These are phyloP conservation scores for Sarocladium brachiariae DNA, from an alignment of 2,329 filamentous ascomycete genomes.

Conservation along the genomic window DNA sequence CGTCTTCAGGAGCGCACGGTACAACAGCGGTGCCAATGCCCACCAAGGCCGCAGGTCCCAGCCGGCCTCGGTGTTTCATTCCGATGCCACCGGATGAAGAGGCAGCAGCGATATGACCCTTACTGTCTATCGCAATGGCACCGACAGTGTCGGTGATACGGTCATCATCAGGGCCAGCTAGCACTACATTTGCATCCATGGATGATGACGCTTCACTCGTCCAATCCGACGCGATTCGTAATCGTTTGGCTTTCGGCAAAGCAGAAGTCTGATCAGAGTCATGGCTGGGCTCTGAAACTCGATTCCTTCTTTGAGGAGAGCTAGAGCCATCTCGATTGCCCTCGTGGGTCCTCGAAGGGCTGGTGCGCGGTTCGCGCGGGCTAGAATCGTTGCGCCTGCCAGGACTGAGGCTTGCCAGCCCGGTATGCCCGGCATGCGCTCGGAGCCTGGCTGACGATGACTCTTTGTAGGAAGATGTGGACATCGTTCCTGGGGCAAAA, in stretches of 20 bases:
- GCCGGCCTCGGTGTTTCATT: slow-evolving; percentile 90
- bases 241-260: not conserved
- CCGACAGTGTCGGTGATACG: slow-evolving; percentile 88
- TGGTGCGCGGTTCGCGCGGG: no score
- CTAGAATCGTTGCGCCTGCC: not conserved
- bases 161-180: slow-evolving; percentile 52
- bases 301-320: slow-evolving; percentile 10
- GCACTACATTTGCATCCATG: no score
- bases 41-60: slow-evolving; percentile 88
- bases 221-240: not conserved
- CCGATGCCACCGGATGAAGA: slow-evolving; percentile 97
- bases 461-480: not conserved
- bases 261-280: not conserved
- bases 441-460: not conserved
- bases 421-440: not conserved
- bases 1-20: slow-evolving; percentile 65
- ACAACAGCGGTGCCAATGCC: slow-evolving; percentile 86
- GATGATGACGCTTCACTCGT: not conserved
- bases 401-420: not conserved
- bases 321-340: slow-evolving; percentile 15
- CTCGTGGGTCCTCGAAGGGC: not conserved
- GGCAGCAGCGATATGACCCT: slow-evolving; percentile 83
- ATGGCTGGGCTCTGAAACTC: not conserved
- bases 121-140: slow-evolving; percentile 83
- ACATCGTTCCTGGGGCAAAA: slow-evolving; percentile 10